A percentile compares a stretch with the other conserved stretches of the same genome.
Evolutionary conservation across 768 basidiomycete genomes (phyloP).

Genomic region (Hericium rajendrae): DNA sequence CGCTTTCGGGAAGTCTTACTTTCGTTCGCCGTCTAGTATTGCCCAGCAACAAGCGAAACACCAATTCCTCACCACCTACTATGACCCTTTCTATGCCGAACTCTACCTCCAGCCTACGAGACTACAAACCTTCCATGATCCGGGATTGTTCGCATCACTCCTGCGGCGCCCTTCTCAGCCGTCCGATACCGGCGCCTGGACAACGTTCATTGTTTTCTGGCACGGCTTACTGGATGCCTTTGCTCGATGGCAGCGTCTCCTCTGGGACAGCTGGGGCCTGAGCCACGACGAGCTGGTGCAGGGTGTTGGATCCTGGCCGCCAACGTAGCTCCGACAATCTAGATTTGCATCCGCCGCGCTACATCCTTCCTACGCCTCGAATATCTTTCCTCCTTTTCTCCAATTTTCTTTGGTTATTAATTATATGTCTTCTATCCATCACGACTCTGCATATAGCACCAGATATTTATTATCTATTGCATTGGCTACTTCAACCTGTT

Average conservation of each 20-base stretch:
- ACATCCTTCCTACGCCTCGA: not conserved
- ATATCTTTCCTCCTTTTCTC: too few species aligned
- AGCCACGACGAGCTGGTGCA: constrained; percentile 1
- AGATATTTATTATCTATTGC: too few species aligned
- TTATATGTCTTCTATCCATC: too few species aligned
- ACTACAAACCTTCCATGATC: constrained; percentile 30
- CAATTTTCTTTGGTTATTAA: too few species aligned
- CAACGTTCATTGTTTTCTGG: constrained; percentile 1
- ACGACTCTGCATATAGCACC: too few species aligned
- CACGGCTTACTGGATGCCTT: constrained; percentile 2
- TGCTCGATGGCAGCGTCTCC: constrained; percentile 5
- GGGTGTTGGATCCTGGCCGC: constrained; percentile 6
- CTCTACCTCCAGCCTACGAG: constrained; percentile 41
- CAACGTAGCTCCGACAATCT: constrained; percentile 3
- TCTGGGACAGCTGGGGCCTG: constrained; percentile 11
- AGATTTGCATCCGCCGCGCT: not conserved
- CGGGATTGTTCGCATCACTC: constrained; percentile 21
- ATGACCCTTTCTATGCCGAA: constrained; percentile 70
- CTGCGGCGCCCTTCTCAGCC: constrained; percentile 6
- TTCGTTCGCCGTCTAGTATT: constrained; percentile 26
- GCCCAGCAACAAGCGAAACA: constrained; percentile 37
- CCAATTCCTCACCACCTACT: constrained; percentile 65
- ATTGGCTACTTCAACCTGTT: too few species aligned
- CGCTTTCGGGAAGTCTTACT: not conserved
- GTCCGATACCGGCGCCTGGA: constrained; percentile 4